These are phyloP conservation scores for Lophiotrema nucula DNA, from an alignment of 495 filamentous ascomycete species.

Conservation along the genomic window DNA sequence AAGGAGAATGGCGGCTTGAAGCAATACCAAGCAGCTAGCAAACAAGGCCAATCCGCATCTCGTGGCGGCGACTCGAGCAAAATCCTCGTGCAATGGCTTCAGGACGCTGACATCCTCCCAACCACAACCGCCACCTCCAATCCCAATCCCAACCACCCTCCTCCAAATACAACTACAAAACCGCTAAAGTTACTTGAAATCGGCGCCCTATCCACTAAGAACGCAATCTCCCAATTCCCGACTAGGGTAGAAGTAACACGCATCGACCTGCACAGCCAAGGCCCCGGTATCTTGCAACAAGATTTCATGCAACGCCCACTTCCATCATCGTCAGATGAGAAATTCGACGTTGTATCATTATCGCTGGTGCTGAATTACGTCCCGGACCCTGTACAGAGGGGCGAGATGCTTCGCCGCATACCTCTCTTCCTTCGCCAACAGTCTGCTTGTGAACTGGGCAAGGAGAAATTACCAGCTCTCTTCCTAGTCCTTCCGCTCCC, in stretches of 20 bases:
- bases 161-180: too few relatives aligned
- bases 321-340: constrained; percentile 57
- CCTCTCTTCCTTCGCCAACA: constrained; percentile 58
- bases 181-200: constrained; percentile 67
- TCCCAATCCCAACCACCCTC: not conserved
- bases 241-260: constrained; percentile 54
- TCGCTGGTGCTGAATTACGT: constrained; percentile 96
- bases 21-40: constrained; percentile 85
- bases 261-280: constrained; percentile 89
- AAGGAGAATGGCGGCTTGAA: constrained; percentile 72
- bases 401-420: constrained; percentile 82
- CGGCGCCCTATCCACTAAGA: constrained; percentile 80
- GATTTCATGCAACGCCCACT: constrained; percentile 92
- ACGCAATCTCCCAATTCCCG: constrained; percentile 74
- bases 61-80: constrained; percentile 90
- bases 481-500: constrained; percentile 89
- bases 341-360: constrained; percentile 88
- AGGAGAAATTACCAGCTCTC: constrained; percentile 62
- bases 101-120: constrained; percentile 44
- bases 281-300: constrained; percentile 74
- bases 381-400: constrained; percentile 67
- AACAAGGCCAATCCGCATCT: constrained; percentile 75
- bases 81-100: constrained; percentile 83
- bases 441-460: not conserved
- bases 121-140: not conserved